Evolutionary conservation across 345 rosid genomes (phyloP).

Genomic region (Bruguiera gymnorhiza): DNA sequence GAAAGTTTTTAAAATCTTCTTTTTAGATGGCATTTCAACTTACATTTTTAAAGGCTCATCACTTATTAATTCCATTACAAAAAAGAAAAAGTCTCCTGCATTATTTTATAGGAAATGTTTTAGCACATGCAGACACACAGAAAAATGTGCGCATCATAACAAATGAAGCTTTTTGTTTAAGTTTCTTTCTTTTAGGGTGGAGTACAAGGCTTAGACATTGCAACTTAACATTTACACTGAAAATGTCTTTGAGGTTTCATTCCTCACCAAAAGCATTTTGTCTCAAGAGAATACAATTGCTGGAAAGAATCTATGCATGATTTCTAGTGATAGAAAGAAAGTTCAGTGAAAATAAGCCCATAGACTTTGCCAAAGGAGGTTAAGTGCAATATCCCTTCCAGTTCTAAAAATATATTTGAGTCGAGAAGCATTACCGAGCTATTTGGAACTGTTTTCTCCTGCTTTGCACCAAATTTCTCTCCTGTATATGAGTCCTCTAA

Average conservation of each 20-base stretch:
- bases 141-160: too few species aligned
- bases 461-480: slow-evolving; percentile 19
- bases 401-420: not conserved
- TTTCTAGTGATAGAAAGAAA: not conserved
- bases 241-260: not conserved
- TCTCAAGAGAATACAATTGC: not conserved
- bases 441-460: slow-evolving; percentile 32
- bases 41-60: too few species aligned
- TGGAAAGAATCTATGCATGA: too few species aligned
- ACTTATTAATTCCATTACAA: too few species aligned
- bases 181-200: not conserved
- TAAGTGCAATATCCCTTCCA: too few species aligned
- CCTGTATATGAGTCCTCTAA: slow-evolving; percentile 25
- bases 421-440: slow-evolving; percentile 37
- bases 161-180: not conserved
- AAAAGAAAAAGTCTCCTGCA: too few species aligned
- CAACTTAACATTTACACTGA: not conserved
- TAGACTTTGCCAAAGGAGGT: not conserved
- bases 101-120: too few species aligned
- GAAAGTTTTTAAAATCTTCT: too few species aligned
- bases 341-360: not conserved
- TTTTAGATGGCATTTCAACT: too few species aligned
- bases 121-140: too few species aligned
- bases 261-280: not conserved
- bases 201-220: not conserved